A percentile compares a stretch with the other conserved stretches of the same genome.
phyloP scores from a whole-genome alignment of 2,329 filamentous ascomycete species.

The Neonectria ditissima region DNA sequence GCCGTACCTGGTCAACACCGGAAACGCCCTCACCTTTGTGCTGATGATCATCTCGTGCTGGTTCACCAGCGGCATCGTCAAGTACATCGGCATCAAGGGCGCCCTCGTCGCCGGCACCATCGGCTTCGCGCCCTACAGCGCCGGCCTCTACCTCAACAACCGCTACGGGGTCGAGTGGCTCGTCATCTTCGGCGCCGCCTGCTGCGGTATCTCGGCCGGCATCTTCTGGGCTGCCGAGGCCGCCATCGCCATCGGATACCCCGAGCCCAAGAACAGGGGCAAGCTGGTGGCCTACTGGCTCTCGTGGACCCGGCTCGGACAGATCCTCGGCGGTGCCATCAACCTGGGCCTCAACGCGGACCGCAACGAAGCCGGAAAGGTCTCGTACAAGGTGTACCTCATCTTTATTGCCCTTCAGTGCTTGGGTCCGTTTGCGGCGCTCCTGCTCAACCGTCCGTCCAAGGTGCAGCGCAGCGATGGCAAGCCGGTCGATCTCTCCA shows the following conservation, averaged over 20 bases:
- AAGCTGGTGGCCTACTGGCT: constrained; percentile 74
- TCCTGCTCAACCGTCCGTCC: constrained; percentile 68
- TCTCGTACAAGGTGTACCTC: constrained; percentile 74
- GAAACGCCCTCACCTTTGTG: constrained; percentile 62
- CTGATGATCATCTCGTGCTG: constrained; percentile 62
- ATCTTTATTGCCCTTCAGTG: constrained; percentile 76
- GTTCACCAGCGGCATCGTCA: constrained; percentile 53
- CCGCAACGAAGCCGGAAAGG: constrained; percentile 65
- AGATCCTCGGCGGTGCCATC: constrained; percentile 70
- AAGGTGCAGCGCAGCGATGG: constrained; percentile 73
- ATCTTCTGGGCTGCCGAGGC: constrained; percentile 53
- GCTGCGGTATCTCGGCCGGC: constrained; percentile 55
- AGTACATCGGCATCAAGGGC: constrained; percentile 47
- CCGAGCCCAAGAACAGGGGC: constrained; percentile 72
- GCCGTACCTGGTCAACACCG: constrained; percentile 73
- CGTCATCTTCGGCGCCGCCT: constrained; percentile 55
- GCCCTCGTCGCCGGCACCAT: constrained; percentile 57
- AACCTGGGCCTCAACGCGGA: constrained; percentile 72
- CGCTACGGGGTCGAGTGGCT: constrained; percentile 58
- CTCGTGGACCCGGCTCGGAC: constrained; percentile 64
- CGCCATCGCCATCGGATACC: constrained; percentile 66
- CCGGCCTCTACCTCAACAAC: constrained; percentile 58
- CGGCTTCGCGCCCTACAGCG: constrained; percentile 58
- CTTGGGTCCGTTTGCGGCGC: constrained; percentile 67
- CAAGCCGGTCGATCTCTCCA: constrained; percentile 65